Conservation (phyloP, 257 asterid species). For the Cruciata laevipes region DNA sequence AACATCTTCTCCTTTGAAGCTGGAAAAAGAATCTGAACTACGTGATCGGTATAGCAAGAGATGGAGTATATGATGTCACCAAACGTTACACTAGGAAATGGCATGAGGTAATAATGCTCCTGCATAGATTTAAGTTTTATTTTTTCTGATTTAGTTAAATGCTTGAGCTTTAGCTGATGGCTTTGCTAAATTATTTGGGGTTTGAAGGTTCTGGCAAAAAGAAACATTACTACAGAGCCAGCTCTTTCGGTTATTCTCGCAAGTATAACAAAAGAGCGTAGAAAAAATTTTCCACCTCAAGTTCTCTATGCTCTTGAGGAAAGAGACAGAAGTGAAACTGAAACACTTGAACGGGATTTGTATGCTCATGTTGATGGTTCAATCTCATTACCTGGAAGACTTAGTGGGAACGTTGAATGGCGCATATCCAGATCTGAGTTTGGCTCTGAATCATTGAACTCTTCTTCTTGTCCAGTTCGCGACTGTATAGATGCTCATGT, state of each 20-base stretch:
- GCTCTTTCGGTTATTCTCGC: conserved; percentile 42
- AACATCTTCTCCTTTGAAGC: conserved; percentile 32
- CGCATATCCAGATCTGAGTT: conserved; percentile 78
- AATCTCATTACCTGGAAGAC: conserved; percentile 86
- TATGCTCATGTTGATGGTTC: conserved; percentile 50
- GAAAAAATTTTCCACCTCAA: conserved; percentile 39
- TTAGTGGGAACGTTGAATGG: conserved; percentile 82
- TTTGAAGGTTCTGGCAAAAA: conserved; percentile 67
- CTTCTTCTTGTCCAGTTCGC: conserved; percentile 80
- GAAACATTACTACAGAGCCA: conserved; percentile 60
- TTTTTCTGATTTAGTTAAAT: conserved; percentile 7
- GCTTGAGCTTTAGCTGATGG: background rate
- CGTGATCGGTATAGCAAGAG: conserved; percentile 61
- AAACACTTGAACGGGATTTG: conserved; percentile 56
- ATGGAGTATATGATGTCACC: conserved; percentile 91
- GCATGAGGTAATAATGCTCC: conserved; percentile 55
- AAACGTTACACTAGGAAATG: conserved; percentile 90
- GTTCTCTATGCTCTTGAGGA: conserved; percentile 47
- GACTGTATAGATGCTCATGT: conserved; percentile 81
- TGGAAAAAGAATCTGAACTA: conserved; percentile 81
- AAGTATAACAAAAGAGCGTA: conserved; percentile 49
- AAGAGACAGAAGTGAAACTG: conserved; percentile 65
- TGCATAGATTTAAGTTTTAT: background rate
- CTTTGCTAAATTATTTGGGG: background rate
- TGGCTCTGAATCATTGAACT: conserved; percentile 65